Conservation (phyloP, 805 yeast species). For the Candida nitratophila region DNA sequence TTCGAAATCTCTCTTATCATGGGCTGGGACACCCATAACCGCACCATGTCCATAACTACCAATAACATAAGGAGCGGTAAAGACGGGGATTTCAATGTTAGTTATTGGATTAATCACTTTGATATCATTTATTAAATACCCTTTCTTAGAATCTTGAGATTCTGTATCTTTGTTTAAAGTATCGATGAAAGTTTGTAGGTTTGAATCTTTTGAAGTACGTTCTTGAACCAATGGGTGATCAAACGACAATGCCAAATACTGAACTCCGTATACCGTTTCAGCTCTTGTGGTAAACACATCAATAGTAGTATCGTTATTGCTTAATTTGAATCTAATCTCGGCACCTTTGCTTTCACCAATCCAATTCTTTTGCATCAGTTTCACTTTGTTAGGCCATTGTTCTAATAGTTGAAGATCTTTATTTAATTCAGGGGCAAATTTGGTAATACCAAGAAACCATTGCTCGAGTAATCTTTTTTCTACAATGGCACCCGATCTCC, state of each 20-base stretch:
- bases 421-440: constrained; percentile 62
- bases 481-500: constrained; percentile 96
- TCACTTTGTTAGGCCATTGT: constrained; percentile 87
- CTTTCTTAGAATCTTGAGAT: constrained; percentile 38
- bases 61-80: constrained; percentile 85
- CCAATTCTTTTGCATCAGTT: constrained; percentile 90
- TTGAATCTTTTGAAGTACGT: constrained; percentile 29
- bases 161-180: constrained; percentile 26
- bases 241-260: constrained; percentile 71
- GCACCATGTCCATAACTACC: constrained; percentile 85
- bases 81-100: constrained; percentile 53
- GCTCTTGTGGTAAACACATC: constrained; percentile 81
- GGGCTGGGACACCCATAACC: constrained; percentile 98
- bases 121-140: constrained; percentile 42
- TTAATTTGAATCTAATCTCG: constrained; percentile 45
- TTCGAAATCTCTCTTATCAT: constrained; percentile 74
- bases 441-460: constrained; percentile 91
- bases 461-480: constrained; percentile 78
- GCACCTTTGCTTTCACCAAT: constrained; percentile 85
- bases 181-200: constrained; percentile 41
- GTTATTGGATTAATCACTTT: constrained; percentile 55
- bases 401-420: constrained; percentile 54
- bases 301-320: constrained; percentile 23
- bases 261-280: constrained; percentile 80
- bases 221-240: constrained; percentile 56